Conservation (phyloP, 2,329 filamentous ascomycete species). For the Neonectria magnoliae region DNA sequence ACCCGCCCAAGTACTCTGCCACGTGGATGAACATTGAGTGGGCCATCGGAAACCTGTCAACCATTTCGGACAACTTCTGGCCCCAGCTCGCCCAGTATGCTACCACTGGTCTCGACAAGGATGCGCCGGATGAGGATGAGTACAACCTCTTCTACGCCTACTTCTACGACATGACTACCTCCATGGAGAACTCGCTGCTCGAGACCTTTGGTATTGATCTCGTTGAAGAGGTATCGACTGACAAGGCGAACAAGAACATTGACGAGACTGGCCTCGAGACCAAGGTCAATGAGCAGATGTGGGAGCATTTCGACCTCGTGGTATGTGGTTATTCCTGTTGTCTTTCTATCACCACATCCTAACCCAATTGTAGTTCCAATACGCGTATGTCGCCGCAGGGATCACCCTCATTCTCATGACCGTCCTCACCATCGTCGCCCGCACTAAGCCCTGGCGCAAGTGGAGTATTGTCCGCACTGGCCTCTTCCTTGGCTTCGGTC, state of each 20-base stretch:
- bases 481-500: slow-evolving; percentile 44
- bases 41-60: slow-evolving; percentile 43
- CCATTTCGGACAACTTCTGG: slow-evolving; percentile 44
- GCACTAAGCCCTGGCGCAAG: slow-evolving; percentile 43
- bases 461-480: slow-evolving; percentile 47
- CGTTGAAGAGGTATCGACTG: slow-evolving; percentile 33
- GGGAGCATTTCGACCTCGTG: slow-evolving; percentile 44
- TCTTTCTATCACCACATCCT: background rate
- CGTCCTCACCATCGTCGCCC: slow-evolving; percentile 44
- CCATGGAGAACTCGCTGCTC: slow-evolving; percentile 45
- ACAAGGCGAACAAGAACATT: slow-evolving; percentile 26
- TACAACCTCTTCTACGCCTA: slow-evolving; percentile 13
- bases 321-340: slow-evolving; percentile 34
- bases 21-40: slow-evolving; percentile 32
- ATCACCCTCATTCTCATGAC: slow-evolving; percentile 47
- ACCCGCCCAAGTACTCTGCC: slow-evolving; percentile 39
- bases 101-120: slow-evolving; percentile 15
- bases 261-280: slow-evolving; percentile 34
- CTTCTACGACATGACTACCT: slow-evolving; percentile 23
- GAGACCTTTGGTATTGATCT: slow-evolving; percentile 47
- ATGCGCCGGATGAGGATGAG: slow-evolving; percentile 13
- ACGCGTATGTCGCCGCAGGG: slow-evolving; percentile 48
- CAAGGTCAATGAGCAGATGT: slow-evolving; percentile 36
- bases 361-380: slow-evolving; percentile 44
- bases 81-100: slow-evolving; percentile 20